Base-by-base conservation (phyloP, 2,329 filamentous ascomycete genomes). In the Paraphoma sp. region DNA sequence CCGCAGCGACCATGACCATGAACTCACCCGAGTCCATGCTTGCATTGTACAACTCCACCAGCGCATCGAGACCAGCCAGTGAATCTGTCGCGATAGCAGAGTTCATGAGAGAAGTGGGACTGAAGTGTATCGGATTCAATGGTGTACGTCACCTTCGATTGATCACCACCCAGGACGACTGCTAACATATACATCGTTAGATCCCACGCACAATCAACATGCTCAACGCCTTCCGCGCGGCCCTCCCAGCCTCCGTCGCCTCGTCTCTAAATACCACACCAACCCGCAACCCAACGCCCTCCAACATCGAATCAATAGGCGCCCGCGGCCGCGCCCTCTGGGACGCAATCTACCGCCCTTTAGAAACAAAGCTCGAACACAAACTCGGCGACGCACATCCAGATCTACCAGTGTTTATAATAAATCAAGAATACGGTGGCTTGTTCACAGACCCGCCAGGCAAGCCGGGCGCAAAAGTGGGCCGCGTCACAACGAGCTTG, bases 151-250 rank as follows among this genome's bases (percentile, higher is more conserved):
- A 46, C 2, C 17, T 18, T 8, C 40, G 8, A n/a, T n/a, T n/a
- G 16, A 14, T 14, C 2, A 2, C 12, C n/a, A 6, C 40, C 10
- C 2, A 16, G 14, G 30, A 23, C 47, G 41, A 14, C 23, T 12
- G 9, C 46, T 58, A 8, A 36, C 38, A 83, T 75, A 89, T 92
- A 62, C 90, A 5, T n/a, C n/a, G n/a, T 90, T 17, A 85, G 77
- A 91, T 95, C 65, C 91, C 92, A 1, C 88, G 92, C 63, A 89
- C 88, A 28, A 95, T 95, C 80, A 95, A 95, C 82, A 88, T 86
- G 67, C 87, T 96, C 1, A 88, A 87, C 67, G 87, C 87, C 23
- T 93, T 93, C 81, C 82, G 84, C 67, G 80, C 83, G 40, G 79
- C 81, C 29, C 84, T 95, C 0, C 88, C 90, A 0, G 56, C 78